A percentile compares a stretch with the other conserved stretches of the same genome.
Conservation (phyloP, 495 filamentous ascomycete genomes). For the Collariella sp. region DNA sequence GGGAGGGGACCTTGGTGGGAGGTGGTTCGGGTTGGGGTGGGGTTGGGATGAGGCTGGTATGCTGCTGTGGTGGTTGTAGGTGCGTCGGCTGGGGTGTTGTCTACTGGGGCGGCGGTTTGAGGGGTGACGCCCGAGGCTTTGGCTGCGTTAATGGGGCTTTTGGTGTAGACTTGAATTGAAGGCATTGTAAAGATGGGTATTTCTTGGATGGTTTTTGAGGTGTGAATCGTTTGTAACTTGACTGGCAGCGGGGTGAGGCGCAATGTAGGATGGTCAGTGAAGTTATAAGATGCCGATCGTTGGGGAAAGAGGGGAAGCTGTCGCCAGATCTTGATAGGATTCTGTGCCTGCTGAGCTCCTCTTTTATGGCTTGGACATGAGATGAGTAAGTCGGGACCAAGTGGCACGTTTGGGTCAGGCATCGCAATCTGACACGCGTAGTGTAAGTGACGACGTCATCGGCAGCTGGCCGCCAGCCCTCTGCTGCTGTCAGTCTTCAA, state of each 20-base stretch:
- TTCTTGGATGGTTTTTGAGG: background rate
- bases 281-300: no score
- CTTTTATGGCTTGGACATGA: background rate
- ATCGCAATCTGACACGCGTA: background rate
- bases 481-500: no score
- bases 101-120: conserved; percentile 34
- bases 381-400: background rate
- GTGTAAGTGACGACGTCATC: conserved; percentile 27
- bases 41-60: conserved; percentile 19
- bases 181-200: conserved; percentile 36
- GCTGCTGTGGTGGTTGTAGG: conserved; percentile 31
- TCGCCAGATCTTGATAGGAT: no score
- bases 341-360: no score
- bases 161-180: conserved; percentile 50
- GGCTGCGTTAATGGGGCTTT: conserved; percentile 49
- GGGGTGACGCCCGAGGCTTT: conserved; percentile 44
- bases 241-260: no score
- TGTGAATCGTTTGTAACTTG: background rate
- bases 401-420: background rate
- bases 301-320: no score
- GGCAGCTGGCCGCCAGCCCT: conserved; percentile 12
- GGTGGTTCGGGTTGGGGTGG: conserved; percentile 24
- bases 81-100: conserved; percentile 34
- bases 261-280: no score
- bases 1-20: conserved; percentile 39